These are phyloP conservation scores for Aspergillus sp. DNA, from an alignment of 2,329 filamentous ascomycete genomes.

Conservation along the genomic window DNA sequence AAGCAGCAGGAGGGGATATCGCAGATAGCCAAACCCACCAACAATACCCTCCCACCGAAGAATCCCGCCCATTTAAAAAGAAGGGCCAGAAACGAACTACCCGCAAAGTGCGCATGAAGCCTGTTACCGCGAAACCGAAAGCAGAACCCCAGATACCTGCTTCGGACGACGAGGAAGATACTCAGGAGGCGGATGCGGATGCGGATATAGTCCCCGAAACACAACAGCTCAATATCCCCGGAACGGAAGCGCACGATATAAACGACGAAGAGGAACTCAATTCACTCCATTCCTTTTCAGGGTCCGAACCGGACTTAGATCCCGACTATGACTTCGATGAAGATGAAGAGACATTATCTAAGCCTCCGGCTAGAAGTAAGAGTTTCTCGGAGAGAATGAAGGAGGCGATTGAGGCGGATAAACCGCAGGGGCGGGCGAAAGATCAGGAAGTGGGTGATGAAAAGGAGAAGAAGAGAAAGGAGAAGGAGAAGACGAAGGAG, in stretches of 20 bases:
- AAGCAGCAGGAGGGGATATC: conserved; percentile 28
- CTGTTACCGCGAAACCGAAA: conserved; percentile 35
- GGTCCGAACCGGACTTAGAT: conserved; percentile 29
- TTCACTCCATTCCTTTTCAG: conserved; percentile 30
- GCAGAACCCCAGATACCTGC: conserved; percentile 19
- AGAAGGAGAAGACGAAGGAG: no score
- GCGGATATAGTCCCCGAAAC: conserved; percentile 33
- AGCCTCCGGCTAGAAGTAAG: conserved; percentile 26
- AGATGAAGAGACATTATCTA: conserved; percentile 8
- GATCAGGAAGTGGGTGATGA: conserved; percentile 21
- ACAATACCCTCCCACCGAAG: neutral
- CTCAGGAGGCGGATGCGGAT: conserved; percentile 29
- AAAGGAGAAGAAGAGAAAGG: no score
- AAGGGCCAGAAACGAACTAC: conserved; percentile 54
- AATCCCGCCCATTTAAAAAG: conserved; percentile 43
- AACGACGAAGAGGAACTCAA: conserved; percentile 15
- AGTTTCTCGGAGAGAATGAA: conserved; percentile 41
- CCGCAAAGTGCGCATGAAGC: conserved; percentile 46
- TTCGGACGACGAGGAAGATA: conserved; percentile 20
- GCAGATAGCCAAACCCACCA: conserved; percentile 38
- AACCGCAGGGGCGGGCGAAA: conserved; percentile 19
- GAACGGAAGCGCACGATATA: conserved; percentile 13
- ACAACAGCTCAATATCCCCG: conserved; percentile 20
- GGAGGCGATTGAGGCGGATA: conserved; percentile 34
- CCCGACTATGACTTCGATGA: conserved; percentile 34